Base-by-base conservation (phyloP, 2,329 filamentous ascomycete genomes). In the Lasiodiplodia sp. region DNA sequence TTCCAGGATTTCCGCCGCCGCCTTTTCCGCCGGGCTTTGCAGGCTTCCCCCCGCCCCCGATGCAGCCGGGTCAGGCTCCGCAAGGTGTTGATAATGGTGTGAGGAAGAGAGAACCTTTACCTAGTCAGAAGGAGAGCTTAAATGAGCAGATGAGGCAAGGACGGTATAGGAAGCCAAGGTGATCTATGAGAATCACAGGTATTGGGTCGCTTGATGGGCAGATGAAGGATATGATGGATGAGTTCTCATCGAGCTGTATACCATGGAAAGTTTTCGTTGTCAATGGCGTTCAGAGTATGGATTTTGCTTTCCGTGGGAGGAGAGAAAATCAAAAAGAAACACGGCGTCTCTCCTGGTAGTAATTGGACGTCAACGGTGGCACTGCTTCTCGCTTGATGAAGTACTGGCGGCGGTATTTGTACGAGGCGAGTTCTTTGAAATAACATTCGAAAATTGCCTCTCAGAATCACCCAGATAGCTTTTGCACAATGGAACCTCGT, bases 41-140 rank as follows among this genome's bases (percentile, higher is more conserved):
- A 3, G 71, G 52, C 55, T 73, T 72, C 78, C 78, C 57, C 3
- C 44, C 49, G 40, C 65, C 53, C 18, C 44, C 44, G 10, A 53
- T 62, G 68, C 68, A 58, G 10, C 40, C 11, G 7, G 52, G 44
- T 14, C 60, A 66, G 28, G 38, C 47, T 8, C 28, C 44, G 47
- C 44, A 49, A 8, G 60, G 28, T 18, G 37, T 52, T 8, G 37
- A 53, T 21, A 77, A 70, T 18, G 74, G 76, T 44, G 74, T 88
- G 21, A 85, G 91, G 69, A 85, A 83, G 72, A 82, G 90, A 70
- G 92, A 87, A 6, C 93, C 92, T 10, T 80, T 97, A 53, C 93
- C 93, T 0, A 94, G 92, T 76, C 93, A 96, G 80, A 89, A 92
- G 76, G 93, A 96, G 77, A 94, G 92, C 73, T 80, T 96, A 73